Percentiles rank a stretch among this genome's conserved stretches.
Evolutionary conservation across 768 basidiomycete genomes (phyloP).

Genomic region (Asterophora lycoperdoides): DNA sequence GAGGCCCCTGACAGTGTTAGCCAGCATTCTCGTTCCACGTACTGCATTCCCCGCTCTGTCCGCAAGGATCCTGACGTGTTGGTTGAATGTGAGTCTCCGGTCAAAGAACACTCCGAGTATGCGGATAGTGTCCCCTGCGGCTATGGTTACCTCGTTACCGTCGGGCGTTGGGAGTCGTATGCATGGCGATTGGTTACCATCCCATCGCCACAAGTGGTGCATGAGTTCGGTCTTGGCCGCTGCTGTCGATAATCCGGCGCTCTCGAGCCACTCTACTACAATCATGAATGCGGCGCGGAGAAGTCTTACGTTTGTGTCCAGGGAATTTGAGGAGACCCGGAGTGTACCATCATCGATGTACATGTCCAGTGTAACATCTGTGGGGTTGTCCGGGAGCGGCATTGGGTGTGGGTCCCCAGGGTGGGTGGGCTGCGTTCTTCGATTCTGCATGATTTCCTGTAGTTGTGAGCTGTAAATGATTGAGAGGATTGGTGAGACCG

Average conservation of each 20-base stretch:
- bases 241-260: conserved; percentile 18
- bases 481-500: too few species aligned
- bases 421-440: not conserved
- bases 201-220: conserved; percentile 21
- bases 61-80: conserved; percentile 24
- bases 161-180: not conserved
- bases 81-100: conserved; percentile 26
- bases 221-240: conserved; percentile 23
- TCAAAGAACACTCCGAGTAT: conserved; percentile 36
- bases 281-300: conserved; percentile 17
- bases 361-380: conserved; percentile 12
- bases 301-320: conserved; percentile 14
- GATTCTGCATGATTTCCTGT: conserved; percentile 16
- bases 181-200: not conserved
- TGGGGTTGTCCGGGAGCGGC: conserved; percentile 15
- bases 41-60: conserved; percentile 23
- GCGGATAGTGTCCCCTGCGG: conserved; percentile 7
- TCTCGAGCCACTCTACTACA: conserved; percentile 13
- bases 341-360: too few species aligned
- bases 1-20: conserved; percentile 31
- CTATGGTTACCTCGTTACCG: not conserved
- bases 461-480: conserved; percentile 23
- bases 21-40: conserved; percentile 25
- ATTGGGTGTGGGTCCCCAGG: not conserved
- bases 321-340: conserved; percentile 19